Percentiles rank a stretch among this genome's conserved stretches.
Conservation (phyloP, 2,329 filamentous ascomycete genomes). For the Zasmidium cellare region DNA sequence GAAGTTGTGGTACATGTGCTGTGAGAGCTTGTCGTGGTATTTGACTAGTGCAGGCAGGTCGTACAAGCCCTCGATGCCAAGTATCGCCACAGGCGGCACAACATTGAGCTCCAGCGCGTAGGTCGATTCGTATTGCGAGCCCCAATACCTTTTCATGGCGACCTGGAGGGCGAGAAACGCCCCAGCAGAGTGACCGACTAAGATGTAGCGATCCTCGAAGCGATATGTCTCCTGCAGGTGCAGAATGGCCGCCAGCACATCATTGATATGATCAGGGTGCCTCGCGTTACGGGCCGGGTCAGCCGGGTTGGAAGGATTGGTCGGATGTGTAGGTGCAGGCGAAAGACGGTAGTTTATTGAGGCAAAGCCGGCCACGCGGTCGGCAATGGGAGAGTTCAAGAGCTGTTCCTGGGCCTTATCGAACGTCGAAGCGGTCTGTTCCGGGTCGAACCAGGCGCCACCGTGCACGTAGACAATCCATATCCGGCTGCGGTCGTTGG, state of each 20-base stretch:
- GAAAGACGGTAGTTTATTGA: conserved; percentile 67
- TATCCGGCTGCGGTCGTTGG: conserved; percentile 18
- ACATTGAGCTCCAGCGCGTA: conserved; percentile 27
- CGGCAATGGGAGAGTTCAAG: conserved; percentile 22
- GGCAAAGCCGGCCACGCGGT: conserved; percentile 60
- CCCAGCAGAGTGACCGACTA: conserved; percentile 64
- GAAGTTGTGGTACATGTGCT: conserved; percentile 59
- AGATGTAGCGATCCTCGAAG: conserved; percentile 51
- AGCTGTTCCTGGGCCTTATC: conserved; percentile 40
- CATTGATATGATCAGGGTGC: conserved; percentile 63
- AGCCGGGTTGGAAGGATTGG: conserved; percentile 49
- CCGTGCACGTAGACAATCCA: conserved; percentile 49
- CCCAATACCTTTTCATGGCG: conserved; percentile 47
- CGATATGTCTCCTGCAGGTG: conserved; percentile 51
- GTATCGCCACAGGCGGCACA: conserved; percentile 51
- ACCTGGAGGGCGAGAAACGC: conserved; percentile 65
- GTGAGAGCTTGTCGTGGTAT: conserved; percentile 41
- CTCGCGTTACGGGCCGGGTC: conserved; percentile 48
- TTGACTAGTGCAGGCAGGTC: conserved; percentile 57
- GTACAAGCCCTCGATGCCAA: conserved; percentile 68
- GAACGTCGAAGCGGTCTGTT: conserved; percentile 39
- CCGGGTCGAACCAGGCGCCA: conserved; percentile 52
- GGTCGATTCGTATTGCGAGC: conserved; percentile 29
- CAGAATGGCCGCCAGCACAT: conserved; percentile 55
- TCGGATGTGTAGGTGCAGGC: conserved; percentile 45